Evolutionary conservation across 1,284 basidiomycete genomes (phyloP).

Genomic region (Caloboletus firmus): DNA sequence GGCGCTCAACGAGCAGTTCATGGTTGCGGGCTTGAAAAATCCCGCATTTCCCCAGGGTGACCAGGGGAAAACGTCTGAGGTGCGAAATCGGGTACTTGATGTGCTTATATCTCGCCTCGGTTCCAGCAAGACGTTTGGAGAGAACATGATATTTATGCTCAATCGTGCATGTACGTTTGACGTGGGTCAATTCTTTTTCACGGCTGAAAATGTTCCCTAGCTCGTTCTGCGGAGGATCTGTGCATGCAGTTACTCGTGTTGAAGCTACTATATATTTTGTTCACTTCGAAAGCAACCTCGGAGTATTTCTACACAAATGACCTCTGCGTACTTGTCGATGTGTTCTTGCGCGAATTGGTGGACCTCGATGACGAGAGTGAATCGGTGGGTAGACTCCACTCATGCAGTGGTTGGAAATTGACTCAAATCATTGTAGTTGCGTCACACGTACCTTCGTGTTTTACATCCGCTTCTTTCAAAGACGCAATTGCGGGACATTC

Average conservation of each 20-base stretch:
- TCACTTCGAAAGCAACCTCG: constrained; percentile 89
- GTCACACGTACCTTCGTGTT: constrained; percentile 96
- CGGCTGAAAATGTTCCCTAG: constrained; percentile 40
- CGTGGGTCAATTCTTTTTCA: not conserved
- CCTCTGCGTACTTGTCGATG: constrained; percentile 92
- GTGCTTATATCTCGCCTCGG: constrained; percentile 83
- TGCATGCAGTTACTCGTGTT: constrained; percentile 95
- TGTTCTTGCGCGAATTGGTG: constrained; percentile 89
- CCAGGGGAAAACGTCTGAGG: constrained; percentile 34
- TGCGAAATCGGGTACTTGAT: constrained; percentile 77
- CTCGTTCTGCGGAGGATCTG: constrained; percentile 82
- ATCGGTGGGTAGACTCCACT: constrained; percentile 59
- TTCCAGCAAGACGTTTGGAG: constrained; percentile 91
- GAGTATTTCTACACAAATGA: constrained; percentile 99
- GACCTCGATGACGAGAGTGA: constrained; percentile 93
- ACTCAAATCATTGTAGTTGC: constrained; percentile 56
- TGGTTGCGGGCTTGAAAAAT: constrained; percentile 69
- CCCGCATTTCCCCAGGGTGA: constrained; percentile 19
- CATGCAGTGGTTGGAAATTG: not conserved
- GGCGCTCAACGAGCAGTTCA: constrained; percentile 97
- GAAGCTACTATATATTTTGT: constrained; percentile 93
- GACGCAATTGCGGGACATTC: constrained; percentile 82
- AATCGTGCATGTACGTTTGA: constrained; percentile 81
- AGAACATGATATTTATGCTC: constrained; percentile 99
- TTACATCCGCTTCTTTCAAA: constrained; percentile 93